Base-by-base conservation (phyloP, 2,329 filamentous ascomycete species). In the Colletotrichum graminicola region DNA sequence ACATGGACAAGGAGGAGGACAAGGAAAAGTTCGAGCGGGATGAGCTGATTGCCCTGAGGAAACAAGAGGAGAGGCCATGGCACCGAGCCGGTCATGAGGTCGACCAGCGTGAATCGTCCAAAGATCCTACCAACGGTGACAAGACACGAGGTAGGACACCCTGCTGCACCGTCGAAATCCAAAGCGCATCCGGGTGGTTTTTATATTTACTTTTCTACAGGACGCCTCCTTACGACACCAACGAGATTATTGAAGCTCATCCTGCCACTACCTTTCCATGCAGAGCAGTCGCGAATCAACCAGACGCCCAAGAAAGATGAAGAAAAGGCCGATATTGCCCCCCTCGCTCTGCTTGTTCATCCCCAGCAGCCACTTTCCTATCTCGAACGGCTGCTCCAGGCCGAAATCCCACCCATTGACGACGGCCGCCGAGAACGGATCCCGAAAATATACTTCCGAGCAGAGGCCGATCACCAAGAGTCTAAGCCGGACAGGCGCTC, bases 351-450 rank as follows among this genome's bases (percentile, higher is more conserved):
- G 0, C 89, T 97, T 2, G 88, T 97, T 0, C 95, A 97, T 76
- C 94, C 95, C 0, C 93, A 97, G 73, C 95, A 98, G 78, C 95
- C 95, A 0, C 86, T 98, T 3, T 97, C 94, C 11, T 97, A 97
- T 79, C 90, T 97, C 52, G 94, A 97, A 79, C 90, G 94, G 11
- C 84, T 98, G 3, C 95, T 98, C 57, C 95, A 97, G 78, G 92
- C 94, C 64, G 95, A 97, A 80, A 85, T 97, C 0, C 93, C 94
- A 0, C 89, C 89, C 0, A 84, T 95, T 1, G 84, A 87, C 1
- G 87, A 90, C 59, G 89, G 91, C 11, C 88, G 89, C 8, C 83
- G 83, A n/a, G 90, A 94, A 73, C 91, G 91, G 73, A 87, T 93
- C 1, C 94, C 94, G 0, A 88, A 86, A 45, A 88, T 97, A 1